A percentile compares a stretch with the other conserved stretches of the same genome.
Evolutionary conservation across 2,329 filamentous ascomycete genomes (phyloP).

Genomic region (Neonectria magnoliae): DNA sequence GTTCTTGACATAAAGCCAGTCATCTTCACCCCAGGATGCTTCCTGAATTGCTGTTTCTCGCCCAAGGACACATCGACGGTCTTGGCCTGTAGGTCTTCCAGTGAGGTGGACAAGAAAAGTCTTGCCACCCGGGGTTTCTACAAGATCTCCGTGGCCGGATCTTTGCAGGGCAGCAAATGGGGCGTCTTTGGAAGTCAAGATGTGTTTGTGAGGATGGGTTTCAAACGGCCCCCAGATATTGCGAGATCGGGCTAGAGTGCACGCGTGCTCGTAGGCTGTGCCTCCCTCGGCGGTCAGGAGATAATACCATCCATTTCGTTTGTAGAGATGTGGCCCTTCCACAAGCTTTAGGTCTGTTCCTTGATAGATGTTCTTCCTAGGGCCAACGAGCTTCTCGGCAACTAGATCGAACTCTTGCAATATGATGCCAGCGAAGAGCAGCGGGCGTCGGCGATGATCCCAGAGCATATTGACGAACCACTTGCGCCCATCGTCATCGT

Average conservation of each 20-base stretch:
- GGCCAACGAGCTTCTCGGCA: conserved; percentile 62
- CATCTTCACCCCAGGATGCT: conserved; percentile 66
- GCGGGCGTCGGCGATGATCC: conserved; percentile 61
- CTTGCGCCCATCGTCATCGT: conserved; percentile 65
- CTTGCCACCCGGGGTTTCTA: conserved; percentile 62
- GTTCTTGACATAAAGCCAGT: conserved; percentile 71
- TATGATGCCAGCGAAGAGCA: conserved; percentile 64
- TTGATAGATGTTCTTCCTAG: conserved; percentile 63
- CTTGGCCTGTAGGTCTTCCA: conserved; percentile 61
- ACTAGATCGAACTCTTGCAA: conserved; percentile 66
- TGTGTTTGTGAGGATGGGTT: conserved; percentile 65
- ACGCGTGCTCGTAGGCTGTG: conserved; percentile 69
- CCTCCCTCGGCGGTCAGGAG: conserved; percentile 69
- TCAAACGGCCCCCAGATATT: conserved; percentile 71
- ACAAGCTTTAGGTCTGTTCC: conserved; percentile 65
- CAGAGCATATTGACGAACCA: conserved; percentile 68
- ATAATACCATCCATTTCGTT: conserved; percentile 68
- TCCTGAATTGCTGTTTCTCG: conserved; percentile 68
- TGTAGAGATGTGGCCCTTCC: conserved; percentile 69
- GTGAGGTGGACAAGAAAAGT: conserved; percentile 65
- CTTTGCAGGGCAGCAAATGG: conserved; percentile 62
- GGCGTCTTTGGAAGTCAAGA: conserved; percentile 63
- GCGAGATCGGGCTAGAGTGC: conserved; percentile 64
- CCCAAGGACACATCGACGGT: conserved; percentile 63
- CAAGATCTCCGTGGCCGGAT: conserved; percentile 63